Evolutionary conservation across 495 filamentous ascomycete species (phyloP), one percentile per base, ranked within the genome.

Genomic region (Xylaria sp.): DNA sequence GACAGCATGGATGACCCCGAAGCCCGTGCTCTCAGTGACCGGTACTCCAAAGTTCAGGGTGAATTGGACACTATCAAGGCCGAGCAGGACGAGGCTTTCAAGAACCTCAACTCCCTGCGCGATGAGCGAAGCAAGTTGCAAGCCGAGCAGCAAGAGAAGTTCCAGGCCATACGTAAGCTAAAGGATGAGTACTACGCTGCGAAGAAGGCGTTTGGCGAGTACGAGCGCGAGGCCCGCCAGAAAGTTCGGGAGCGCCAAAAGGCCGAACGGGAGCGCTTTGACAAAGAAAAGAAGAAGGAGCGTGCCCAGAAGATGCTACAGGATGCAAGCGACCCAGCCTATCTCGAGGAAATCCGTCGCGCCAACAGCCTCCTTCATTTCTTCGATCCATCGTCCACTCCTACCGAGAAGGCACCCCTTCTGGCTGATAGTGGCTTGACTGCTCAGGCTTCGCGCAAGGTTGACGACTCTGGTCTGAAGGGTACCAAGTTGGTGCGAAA

Each of bases 1-100:
- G 96, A 97, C 79, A 87, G 85, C 65, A 85, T 97, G 76, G 94
- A 97, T 71, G 93, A 97, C 81, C 93, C 97, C n/a, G 95, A 97
- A 80, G 87, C 92, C 66, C 94, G 93, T 84, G 92, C 92, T 1
- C 84, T 98, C 40, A 92, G 88, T 78, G 93, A 98, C 63, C 88
- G 90, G 77, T 98, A 95, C 82, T 88, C 88, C 71, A 90, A 87
- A 75, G 86, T 97, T 74, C 90, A 93, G 82, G 89, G 89, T 75
- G 93, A 99, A 84, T 86, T 98, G 61, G 93, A 97, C 75, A 81
- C 80, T 58, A 91, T 99, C 83, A 97, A 94, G 84, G 92, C 90
- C 31, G 92, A 97, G 83, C 93, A 97, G 80, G 93, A 98, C 76
- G 87, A 90, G 68, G 93, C 89, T 2, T 95, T 89, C 88, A 94